These are phyloP conservation scores for Chytriomyces hyalinus DNA, from an alignment of 192 early-diverging fungal species.

Conservation along the genomic window DNA sequence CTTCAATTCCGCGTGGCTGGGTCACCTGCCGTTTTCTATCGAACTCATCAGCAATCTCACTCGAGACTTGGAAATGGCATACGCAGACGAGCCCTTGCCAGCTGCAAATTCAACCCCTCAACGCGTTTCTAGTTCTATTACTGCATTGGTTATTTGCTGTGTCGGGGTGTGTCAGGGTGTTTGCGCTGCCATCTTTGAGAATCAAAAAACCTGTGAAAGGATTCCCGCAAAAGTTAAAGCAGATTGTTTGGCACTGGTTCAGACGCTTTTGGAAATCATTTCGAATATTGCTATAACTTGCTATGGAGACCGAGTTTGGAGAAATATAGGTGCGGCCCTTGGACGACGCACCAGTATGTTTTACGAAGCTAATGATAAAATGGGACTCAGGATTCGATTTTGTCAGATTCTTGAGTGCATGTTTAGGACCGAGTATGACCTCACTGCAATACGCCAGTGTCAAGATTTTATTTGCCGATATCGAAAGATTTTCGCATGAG, in stretches of 20 bases:
- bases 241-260: conserved; percentile 12
- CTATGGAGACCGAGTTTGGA: conserved; percentile 43
- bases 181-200: conserved; percentile 38
- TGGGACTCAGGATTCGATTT: conserved; percentile 23
- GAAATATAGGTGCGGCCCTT: conserved; percentile 46
- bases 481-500: conserved; percentile 24
- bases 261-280: conserved; percentile 45
- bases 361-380: not conserved
- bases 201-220: not conserved
- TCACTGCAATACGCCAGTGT: conserved; percentile 32
- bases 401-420: conserved; percentile 41
- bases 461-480: conserved; percentile 29
- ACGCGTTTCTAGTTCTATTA: not conserved
- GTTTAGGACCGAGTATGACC: conserved; percentile 25
- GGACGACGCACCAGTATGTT: not conserved
- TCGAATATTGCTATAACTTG: conserved; percentile 13
- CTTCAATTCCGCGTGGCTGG: conserved; percentile 54
- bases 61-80: conserved; percentile 52
- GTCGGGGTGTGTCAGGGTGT: conserved; percentile 23
- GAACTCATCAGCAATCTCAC: conserved; percentile 61
- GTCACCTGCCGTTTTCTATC: conserved; percentile 51
- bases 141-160: not conserved
- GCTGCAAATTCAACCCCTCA: not conserved
- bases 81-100: not conserved
- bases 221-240: not conserved